Conservation (phyloP, 768 basidiomycete genomes). For the Panellus pusillus region DNA sequence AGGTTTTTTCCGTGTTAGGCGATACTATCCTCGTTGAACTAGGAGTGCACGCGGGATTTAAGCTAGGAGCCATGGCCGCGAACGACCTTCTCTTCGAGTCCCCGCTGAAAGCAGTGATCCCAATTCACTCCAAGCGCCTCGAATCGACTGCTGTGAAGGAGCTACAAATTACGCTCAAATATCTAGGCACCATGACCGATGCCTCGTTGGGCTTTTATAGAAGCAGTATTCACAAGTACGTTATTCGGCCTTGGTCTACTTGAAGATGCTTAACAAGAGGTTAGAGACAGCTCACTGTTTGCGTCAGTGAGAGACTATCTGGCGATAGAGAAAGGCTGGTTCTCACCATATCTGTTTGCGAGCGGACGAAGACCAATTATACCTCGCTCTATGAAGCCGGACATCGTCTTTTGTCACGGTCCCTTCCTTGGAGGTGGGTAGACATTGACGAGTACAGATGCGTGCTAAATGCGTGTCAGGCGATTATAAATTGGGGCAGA, state of each 20-base stretch:
- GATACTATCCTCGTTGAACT: constrained; percentile 61
- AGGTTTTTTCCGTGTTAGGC: constrained; percentile 48
- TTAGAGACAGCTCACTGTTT: constrained; percentile 58
- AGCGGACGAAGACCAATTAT: constrained; percentile 60
- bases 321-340: constrained; percentile 67
- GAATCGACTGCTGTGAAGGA: constrained; percentile 60
- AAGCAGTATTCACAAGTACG: constrained; percentile 57
- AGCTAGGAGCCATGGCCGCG: constrained; percentile 46
- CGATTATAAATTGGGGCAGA: constrained; percentile 62
- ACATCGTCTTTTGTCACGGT: constrained; percentile 64
- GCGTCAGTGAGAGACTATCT: constrained; percentile 62
- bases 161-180: constrained; percentile 59
- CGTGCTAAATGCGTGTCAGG: constrained; percentile 32
- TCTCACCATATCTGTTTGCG: constrained; percentile 65
- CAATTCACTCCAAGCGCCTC: constrained; percentile 51
- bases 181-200: constrained; percentile 57
- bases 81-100: constrained; percentile 54
- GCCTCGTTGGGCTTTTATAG: constrained; percentile 63
- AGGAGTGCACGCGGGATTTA: constrained; percentile 55
- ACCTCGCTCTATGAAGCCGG: constrained; percentile 62
- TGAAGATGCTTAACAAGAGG: background rate
- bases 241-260: background rate
- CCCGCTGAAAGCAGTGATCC: constrained; percentile 47
- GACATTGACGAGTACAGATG: background rate
- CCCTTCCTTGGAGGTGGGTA: constrained; percentile 56